Conservation (phyloP, 2,329 filamentous ascomycete species). For the Metarhizium brunneum region DNA sequence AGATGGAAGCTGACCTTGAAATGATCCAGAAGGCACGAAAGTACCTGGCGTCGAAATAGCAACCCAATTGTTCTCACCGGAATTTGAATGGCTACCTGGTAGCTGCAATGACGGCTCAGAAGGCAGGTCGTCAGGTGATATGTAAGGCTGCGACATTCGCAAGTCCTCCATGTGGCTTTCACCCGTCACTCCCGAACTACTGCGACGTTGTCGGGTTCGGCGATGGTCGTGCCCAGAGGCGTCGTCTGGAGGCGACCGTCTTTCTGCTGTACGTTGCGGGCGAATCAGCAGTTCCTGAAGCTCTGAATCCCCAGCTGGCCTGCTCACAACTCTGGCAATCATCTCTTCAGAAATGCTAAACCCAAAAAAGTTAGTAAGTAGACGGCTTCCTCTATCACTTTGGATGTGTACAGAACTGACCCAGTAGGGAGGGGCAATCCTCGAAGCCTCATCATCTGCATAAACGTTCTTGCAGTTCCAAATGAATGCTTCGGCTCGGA, state of each 20-base stretch:
- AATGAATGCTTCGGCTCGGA: conserved; percentile 30
- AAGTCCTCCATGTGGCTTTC: background rate
- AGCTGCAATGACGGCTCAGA: background rate
- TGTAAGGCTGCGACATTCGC: background rate
- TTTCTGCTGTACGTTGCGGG: conserved; percentile 9
- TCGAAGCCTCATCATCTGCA: conserved; percentile 21
- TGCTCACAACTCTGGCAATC: conserved; percentile 9
- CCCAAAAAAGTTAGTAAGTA: background rate
- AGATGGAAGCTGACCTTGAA: background rate
- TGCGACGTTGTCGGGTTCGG: conserved; percentile 18
- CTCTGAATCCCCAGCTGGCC: conserved; percentile 8
- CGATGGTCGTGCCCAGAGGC: conserved; percentile 15
- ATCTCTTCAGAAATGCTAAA: conserved; percentile 13
- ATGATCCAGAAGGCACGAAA: background rate
- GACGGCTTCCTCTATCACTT: background rate
- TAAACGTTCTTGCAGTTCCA: conserved; percentile 16
- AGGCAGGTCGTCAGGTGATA: background rate
- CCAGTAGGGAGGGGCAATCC: conserved; percentile 12
- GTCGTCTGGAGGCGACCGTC: conserved; percentile 20
- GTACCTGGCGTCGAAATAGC: background rate
- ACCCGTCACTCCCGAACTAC: conserved; percentile 4
- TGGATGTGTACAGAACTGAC: conserved; percentile 9
- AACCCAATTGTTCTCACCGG: background rate
- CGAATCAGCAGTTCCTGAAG: conserved; percentile 9
- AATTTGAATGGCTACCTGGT: background rate